These are phyloP conservation scores for Chrysosporium keratinophilum DNA, from an alignment of 2,329 filamentous ascomycete genomes.

Conservation along the genomic window DNA sequence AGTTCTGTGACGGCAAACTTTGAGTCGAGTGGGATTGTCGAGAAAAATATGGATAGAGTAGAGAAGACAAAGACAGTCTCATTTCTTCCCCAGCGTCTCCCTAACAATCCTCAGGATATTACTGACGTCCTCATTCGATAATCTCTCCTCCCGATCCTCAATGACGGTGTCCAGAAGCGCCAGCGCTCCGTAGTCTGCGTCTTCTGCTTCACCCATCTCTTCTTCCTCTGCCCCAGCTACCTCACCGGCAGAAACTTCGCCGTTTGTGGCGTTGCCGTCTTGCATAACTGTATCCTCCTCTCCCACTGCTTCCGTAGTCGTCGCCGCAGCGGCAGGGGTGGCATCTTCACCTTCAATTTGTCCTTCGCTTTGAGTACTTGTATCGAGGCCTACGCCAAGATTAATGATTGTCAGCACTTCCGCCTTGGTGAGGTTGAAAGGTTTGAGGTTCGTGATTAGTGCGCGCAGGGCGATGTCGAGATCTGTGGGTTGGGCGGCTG, in stretches of 20 bases:
- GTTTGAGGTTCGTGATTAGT: conserved; percentile 29
- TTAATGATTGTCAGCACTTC: conserved; percentile 40
- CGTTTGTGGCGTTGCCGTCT: conserved; percentile 19
- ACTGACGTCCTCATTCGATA: neutral
- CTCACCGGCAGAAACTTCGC: conserved; percentile 17
- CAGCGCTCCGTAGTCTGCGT: conserved; percentile 28
- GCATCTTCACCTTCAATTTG: too few species aligned
- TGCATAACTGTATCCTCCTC: conserved; percentile 17
- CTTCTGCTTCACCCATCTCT: conserved; percentile 14
- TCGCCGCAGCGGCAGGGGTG: conserved; percentile 4
- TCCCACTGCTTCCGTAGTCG: neutral
- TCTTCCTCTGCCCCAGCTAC: conserved; percentile 17
- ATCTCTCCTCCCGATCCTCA: neutral
- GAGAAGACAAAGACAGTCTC: neutral
- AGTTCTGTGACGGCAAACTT: conserved; percentile 61
- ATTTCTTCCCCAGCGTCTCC: conserved; percentile 23
- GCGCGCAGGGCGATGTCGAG: conserved; percentile 32
- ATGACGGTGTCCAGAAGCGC: conserved; percentile 18
- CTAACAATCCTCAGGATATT: conserved; percentile 17
- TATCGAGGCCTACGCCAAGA: conserved; percentile 31
- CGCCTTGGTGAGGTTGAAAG: conserved; percentile 37
- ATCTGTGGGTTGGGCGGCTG: conserved; percentile 20
- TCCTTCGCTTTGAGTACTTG: conserved; percentile 13
- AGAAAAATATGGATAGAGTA: neutral
- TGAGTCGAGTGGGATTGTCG: neutral